Evolutionary conservation across 768 basidiomycete genomes (phyloP), one percentile per base, ranked within the genome.

Genomic region (Pholiota molesta): DNA sequence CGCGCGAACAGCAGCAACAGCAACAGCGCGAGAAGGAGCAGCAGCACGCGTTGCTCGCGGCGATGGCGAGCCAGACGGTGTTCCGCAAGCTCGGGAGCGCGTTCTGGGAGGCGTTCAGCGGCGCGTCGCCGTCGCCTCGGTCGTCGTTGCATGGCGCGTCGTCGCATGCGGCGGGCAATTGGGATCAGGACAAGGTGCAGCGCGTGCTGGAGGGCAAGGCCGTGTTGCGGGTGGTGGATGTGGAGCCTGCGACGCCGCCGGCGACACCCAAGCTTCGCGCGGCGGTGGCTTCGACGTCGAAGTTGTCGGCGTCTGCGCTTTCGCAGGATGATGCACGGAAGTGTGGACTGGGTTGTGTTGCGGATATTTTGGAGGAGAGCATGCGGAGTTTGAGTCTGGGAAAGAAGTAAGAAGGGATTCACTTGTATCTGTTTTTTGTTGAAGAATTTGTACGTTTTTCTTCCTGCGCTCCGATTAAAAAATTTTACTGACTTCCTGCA

Each of bases 41-140:
- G 59, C 74, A 75, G 62, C 77, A 82, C 53, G 77, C 82, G 14
- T 77, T 88, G 68, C 78, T 88, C 17, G 93, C 92, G 11, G 83
- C 85, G n/a, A 79, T 93, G 64, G 93, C 92, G 9, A 85, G 86
- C 51, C 88, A 93, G 76, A 95, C 94, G 0, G 76, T 96, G 31
- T 65, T 91, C 55, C 76, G 79, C 69, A 88, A 87, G 69, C 80
- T 95, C 33, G 88, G 90, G 5, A 72, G 78, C 21, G 91, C 93
- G 47, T 95, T 95, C 77, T 92, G 93, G 90, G 92, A 94, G 64
- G 94, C 94, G 16, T 95, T 95, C 75, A 82, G 88, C n/a, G 88
- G 87, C 0, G 61, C 73, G 17, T 71, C 75, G 33, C 61, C 73
- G 3, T 67, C 73, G 10, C 26, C 47, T 19, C 66, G 72, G 10